Percentiles rank a stretch among this genome's conserved stretches.
Evolutionary conservation across 805 yeast genomes (phyloP).

Genomic region (Pichia scutulata): DNA sequence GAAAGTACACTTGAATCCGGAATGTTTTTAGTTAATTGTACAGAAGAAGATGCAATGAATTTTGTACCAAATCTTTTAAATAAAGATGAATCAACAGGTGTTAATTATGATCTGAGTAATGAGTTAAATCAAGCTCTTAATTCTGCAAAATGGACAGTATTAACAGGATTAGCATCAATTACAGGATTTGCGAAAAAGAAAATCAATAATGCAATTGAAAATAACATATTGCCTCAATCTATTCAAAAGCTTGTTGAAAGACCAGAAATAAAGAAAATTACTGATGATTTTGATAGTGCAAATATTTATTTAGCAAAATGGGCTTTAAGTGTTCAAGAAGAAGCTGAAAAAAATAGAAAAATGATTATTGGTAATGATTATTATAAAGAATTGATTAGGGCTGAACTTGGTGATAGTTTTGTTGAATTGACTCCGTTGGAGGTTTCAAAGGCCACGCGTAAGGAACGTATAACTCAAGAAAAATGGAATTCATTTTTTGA

Average conservation of each 20-base stretch:
- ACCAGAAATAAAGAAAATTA: constrained; percentile 74
- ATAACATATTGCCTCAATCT: constrained; percentile 40
- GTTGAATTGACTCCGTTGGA: constrained; percentile 50
- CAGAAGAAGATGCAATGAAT: constrained; percentile 52
- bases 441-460: constrained; percentile 52
- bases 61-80: constrained; percentile 42
- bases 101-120: constrained; percentile 23
- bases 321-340: constrained; percentile 92
- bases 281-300: constrained; percentile 91
- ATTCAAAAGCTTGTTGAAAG: constrained; percentile 54
- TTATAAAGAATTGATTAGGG: constrained; percentile 44
- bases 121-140: constrained; percentile 44
- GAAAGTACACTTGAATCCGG: constrained; percentile 65
- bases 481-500: constrained; percentile 90
- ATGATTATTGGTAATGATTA: constrained; percentile 51
- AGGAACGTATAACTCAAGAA: constrained; percentile 53
- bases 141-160: constrained; percentile 77
- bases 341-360: constrained; percentile 60
- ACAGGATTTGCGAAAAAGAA: constrained; percentile 59
- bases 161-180: constrained; percentile 77
- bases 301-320: constrained; percentile 89
- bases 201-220: constrained; percentile 49
- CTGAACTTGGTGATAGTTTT: constrained; percentile 52
- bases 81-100: constrained; percentile 29
- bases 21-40: constrained; percentile 72